Evolutionary conservation across 768 basidiomycete genomes (phyloP).

Genomic region (Trametes cingulata): DNA sequence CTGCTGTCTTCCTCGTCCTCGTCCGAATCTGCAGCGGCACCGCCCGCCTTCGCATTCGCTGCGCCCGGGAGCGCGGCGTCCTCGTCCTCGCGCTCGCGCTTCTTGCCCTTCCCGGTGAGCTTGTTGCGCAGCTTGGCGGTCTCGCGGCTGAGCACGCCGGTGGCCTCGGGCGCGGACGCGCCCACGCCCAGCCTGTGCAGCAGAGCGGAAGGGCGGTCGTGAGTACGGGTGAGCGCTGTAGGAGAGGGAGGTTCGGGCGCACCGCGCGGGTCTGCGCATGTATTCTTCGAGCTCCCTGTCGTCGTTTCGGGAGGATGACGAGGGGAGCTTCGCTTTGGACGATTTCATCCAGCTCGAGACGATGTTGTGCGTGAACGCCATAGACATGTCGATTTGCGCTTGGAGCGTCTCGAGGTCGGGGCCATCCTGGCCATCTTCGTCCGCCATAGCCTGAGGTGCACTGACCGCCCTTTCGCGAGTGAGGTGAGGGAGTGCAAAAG

Average conservation of each 20-base stretch:
- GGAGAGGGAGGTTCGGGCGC: conserved; percentile 22
- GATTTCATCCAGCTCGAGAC: conserved; percentile 79
- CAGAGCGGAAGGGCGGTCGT: conserved; percentile 1
- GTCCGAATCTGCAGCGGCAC: conserved; percentile 16
- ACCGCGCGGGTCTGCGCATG: conserved; percentile 74
- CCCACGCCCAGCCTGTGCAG: conserved; percentile 70
- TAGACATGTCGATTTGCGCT: conserved; percentile 79
- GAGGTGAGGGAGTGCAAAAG: too few relatives aligned
- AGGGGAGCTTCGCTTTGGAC: conserved; percentile 28
- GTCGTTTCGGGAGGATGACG: conserved; percentile 22
- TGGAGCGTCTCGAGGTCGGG: conserved; percentile 70
- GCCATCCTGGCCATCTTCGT: conserved; percentile 52
- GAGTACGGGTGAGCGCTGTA: conserved; percentile 3
- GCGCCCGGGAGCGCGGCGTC: conserved; percentile 20
- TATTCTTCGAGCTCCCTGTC: conserved; percentile 63
- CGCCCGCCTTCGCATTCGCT: not conserved
- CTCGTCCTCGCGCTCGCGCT: conserved; percentile 47
- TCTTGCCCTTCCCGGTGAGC: conserved; percentile 52
- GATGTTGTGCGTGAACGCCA: conserved; percentile 73
- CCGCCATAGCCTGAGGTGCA: not conserved
- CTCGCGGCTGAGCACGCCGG: conserved; percentile 48
- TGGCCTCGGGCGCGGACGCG: conserved; percentile 54
- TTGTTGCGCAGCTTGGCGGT: conserved; percentile 62
- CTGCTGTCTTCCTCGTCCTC: conserved; percentile 60
- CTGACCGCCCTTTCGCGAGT: too few relatives aligned